A percentile compares a stretch with the other conserved stretches of the same genome.
phyloP scores from a whole-genome alignment of 208 protist species.

The Crithidia bombi region DNA sequence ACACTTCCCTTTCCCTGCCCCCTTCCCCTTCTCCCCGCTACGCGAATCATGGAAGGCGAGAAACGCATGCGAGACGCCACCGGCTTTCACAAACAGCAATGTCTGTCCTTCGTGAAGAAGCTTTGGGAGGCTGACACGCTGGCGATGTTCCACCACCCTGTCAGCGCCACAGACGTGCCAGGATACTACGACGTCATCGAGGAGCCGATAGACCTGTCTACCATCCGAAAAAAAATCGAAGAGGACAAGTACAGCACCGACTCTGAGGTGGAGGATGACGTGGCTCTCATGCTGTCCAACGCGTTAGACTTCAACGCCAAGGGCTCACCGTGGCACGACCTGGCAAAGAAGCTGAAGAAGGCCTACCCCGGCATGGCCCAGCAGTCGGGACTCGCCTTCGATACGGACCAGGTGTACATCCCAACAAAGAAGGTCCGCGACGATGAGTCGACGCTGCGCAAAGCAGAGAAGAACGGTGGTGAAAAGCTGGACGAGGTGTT shows the following conservation, averaged over 20 bases:
- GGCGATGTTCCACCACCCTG: constrained; percentile 89
- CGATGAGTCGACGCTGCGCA: constrained; percentile 82
- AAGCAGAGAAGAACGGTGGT: constrained; percentile 59
- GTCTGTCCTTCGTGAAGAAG: constrained; percentile 64
- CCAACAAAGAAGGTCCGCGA: constrained; percentile 71
- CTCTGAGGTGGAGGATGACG: constrained; percentile 77
- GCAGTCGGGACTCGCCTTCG: constrained; percentile 55
- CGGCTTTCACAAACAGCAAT: constrained; percentile 55
- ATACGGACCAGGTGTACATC: constrained; percentile 81
- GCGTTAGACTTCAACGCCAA: constrained; percentile 87
- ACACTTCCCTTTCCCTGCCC: not conserved
- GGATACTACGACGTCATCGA: constrained; percentile 75
- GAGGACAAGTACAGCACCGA: constrained; percentile 64
- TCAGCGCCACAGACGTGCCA: constrained; percentile 75
- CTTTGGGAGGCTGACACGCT: constrained; percentile 82
- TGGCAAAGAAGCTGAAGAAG: constrained; percentile 66
- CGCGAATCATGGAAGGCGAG: constrained; percentile 13
- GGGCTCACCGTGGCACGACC: constrained; percentile 59
- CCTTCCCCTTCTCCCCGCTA: not conserved
- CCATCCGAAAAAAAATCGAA: constrained; percentile 72
- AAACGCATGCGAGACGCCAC: constrained; percentile 43
- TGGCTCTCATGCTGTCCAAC: constrained; percentile 88
- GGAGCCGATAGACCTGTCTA: constrained; percentile 82
- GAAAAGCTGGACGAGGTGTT: constrained; percentile 78
- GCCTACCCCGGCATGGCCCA: constrained; percentile 53